Evolutionary conservation across 441 rosid species (phyloP).

Genomic region (Syzygium syzygioides): DNA sequence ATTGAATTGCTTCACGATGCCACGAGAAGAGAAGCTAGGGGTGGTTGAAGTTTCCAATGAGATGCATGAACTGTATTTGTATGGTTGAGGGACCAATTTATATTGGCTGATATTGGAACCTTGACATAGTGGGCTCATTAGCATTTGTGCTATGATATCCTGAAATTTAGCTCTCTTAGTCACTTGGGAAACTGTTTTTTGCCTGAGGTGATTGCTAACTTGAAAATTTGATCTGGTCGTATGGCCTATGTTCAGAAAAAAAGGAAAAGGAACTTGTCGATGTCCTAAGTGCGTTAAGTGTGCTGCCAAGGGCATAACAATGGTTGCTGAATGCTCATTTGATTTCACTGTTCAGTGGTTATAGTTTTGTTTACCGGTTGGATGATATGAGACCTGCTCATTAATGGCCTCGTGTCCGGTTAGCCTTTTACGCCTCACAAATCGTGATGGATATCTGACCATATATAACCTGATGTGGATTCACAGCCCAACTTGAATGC

Average conservation of each 20-base stretch:
- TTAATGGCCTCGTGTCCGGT: not conserved
- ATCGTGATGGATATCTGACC: not conserved
- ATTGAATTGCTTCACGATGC: conserved; percentile 96
- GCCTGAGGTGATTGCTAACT: not conserved
- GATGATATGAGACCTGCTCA: not conserved
- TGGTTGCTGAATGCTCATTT: not conserved
- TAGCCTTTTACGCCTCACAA: not conserved
- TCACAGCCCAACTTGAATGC: not conserved
- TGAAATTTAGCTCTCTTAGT: not conserved
- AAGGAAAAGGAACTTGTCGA: not conserved
- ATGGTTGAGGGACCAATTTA: not conserved
- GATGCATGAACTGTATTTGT: not conserved
- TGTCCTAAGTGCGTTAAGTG: not conserved
- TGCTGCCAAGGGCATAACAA: not conserved
- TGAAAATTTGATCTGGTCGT: not conserved
- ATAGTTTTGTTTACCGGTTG: not conserved
- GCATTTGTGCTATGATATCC: not conserved
- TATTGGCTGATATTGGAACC: not conserved
- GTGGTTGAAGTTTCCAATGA: conserved; percentile 43
- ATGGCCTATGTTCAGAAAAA: not conserved
- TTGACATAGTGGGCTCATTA: not conserved
- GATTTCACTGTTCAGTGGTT: not conserved
- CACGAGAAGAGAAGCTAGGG: conserved; percentile 97
- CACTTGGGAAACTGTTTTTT: not conserved
- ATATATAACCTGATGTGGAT: not conserved